Evolutionary conservation across 78 protist genomes (phyloP).

Genomic region (Emiliania huxleyi): DNA sequence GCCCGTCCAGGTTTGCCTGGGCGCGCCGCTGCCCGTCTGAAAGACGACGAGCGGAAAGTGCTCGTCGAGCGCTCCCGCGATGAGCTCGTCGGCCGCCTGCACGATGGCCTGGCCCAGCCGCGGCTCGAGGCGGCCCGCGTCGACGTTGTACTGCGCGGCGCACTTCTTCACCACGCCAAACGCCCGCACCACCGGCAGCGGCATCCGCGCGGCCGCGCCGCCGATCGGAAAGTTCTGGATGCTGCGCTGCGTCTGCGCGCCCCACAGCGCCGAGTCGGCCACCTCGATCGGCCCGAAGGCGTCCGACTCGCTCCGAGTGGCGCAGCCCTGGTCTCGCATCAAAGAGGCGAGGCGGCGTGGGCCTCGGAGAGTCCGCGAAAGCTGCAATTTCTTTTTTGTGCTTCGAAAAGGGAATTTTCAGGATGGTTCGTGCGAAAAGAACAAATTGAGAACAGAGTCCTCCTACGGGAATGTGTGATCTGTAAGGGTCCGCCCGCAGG

Average conservation of each 20-base stretch:
- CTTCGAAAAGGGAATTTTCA: too few relatives aligned
- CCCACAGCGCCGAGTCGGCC: constrained; percentile 29
- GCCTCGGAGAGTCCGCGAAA: too few relatives aligned
- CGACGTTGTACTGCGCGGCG: constrained; percentile 75
- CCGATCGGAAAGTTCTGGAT: constrained; percentile 80
- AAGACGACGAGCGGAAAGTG: constrained; percentile 91
- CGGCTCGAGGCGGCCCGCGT: constrained; percentile 49
- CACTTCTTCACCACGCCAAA: constrained; percentile 88
- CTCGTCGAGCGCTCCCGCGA: constrained; percentile 72
- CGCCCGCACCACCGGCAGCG: constrained; percentile 68
- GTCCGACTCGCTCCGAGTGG: constrained; percentile 40
- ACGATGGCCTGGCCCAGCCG: constrained; percentile 68
- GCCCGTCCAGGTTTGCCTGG: too few relatives aligned
- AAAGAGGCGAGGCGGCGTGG: too few relatives aligned
- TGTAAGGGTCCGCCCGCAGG: too few relatives aligned
- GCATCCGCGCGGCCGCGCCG: constrained; percentile 74
- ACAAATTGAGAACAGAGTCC: too few relatives aligned
- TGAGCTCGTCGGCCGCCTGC: constrained; percentile 80
- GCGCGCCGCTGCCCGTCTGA: too few relatives aligned
- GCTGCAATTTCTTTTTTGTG: too few relatives aligned
- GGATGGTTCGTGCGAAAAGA: too few relatives aligned
- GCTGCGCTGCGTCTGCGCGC: constrained; percentile 53
- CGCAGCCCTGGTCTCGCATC: too few relatives aligned
- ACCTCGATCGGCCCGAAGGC: constrained; percentile 39
- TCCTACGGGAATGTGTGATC: too few relatives aligned